A percentile compares a stretch with the other conserved stretches of the same genome.
These are phyloP conservation scores for Globisporangium nodosum DNA, from an alignment of 352 stramenopile genomes.

Conservation along the genomic window DNA sequence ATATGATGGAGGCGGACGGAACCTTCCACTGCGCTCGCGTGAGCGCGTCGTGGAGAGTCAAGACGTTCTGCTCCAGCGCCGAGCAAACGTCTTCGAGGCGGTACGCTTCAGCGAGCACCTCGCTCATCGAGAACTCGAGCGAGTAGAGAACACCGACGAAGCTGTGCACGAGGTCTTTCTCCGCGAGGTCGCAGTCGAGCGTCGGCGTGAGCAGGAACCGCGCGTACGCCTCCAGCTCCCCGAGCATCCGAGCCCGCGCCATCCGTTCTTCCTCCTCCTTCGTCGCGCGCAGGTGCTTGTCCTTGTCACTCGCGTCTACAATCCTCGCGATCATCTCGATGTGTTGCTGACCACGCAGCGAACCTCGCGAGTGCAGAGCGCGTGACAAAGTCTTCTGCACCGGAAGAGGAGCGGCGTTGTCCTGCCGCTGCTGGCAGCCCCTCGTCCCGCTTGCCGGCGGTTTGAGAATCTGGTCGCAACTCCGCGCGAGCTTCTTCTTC, in stretches of 20 bases:
- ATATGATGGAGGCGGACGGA: background rate
- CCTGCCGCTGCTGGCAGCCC: background rate
- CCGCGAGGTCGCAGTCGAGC: constrained; percentile 38
- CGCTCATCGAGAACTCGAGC: constrained; percentile 28
- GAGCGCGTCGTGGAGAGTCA: constrained; percentile 26
- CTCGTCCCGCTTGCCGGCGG: background rate
- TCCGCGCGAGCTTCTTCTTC: constrained; percentile 27
- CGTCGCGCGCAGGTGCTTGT: constrained; percentile 1
- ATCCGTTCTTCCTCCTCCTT: constrained; percentile 14
- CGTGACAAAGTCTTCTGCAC: constrained; percentile 1
- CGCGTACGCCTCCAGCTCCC: constrained; percentile 45
- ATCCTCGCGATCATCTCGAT: constrained; percentile 6
- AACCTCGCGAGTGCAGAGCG: constrained; percentile 2
- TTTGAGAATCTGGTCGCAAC: constrained; percentile 15
- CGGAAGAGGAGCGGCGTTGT: background rate
- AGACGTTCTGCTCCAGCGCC: constrained; percentile 26
- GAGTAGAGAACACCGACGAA: constrained; percentile 62
- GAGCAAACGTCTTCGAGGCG: constrained; percentile 35
- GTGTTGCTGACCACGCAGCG: constrained; percentile 5
- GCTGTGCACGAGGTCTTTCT: constrained; percentile 38
- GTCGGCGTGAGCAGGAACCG: constrained; percentile 40
- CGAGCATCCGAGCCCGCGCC: constrained; percentile 10
- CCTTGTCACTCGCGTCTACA: background rate
- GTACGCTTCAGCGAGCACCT: constrained; percentile 28
- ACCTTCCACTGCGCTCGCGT: constrained; percentile 18